Base-by-base conservation (phyloP, 2,329 filamentous ascomycete genomes). In the Trichoderma sp. region DNA sequence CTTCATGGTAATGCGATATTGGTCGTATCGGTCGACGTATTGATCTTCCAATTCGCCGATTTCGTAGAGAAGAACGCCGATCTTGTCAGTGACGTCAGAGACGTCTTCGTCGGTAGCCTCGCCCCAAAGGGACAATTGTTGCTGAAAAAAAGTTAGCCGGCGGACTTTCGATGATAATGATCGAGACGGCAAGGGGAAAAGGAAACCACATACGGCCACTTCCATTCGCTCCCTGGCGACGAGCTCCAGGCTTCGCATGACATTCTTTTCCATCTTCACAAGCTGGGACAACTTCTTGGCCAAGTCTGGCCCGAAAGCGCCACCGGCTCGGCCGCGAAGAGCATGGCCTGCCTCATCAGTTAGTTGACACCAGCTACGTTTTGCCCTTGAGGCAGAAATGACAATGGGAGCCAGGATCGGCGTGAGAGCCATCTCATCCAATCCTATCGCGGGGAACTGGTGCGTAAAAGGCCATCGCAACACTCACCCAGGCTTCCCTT, bases 201-300 rank as follows among this genome's bases (percentile, higher is more conserved):
- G 14, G 8, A 11, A 24, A 5, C 49, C 27, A 87, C 93, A 78
- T 92, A 97, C 94, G 78, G 96, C 96, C 74, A 97, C 95, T 77
- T 98, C 96, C 94, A 98, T 98, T 76, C 96, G 91, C 86, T 99
- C 96, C 77, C 94, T 91, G 57, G 94, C 94, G 66, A 98, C 96
- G 61, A 93, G 87, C 80, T 99, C 96, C 87, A 98, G 90, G 80
- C 94, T 97, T 81, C 96, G 93, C 96, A 99, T 99, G 69, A 97
- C 93, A 79, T 99, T 98, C 90, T 99, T 99, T 85, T 99, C 96
- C 96, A 99, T 99, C 89, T 99, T 99, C 72, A 99, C 96, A 65
- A 99, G 88, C 84, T 97, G 93, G 52, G 94, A 93, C 72, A 99
- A 90, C 88, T 99, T 99, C 88, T 97, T 97, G 70, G 96, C 92